phyloP scores from a whole-genome alignment of 2,329 filamentous ascomycete genomes.

The Microcyclosporella mali region DNA sequence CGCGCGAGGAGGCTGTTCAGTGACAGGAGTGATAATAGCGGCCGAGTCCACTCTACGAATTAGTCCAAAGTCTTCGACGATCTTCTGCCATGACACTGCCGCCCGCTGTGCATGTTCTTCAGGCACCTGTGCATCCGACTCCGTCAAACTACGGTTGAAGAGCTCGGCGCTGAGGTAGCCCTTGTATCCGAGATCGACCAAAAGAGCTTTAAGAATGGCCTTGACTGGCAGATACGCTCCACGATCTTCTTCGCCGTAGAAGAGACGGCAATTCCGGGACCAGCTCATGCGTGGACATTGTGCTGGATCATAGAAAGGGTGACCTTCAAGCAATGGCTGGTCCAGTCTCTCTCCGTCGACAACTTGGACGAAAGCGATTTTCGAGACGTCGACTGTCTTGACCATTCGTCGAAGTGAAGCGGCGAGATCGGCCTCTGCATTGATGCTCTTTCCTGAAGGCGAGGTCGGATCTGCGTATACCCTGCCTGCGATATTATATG shows the following conservation, averaged over 20 bases:
- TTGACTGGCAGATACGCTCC: slow-evolving; percentile 64
- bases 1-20: slow-evolving; percentile 15
- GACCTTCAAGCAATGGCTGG: slow-evolving; percentile 51
- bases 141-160: slow-evolving; percentile 56
- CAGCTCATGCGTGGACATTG: slow-evolving; percentile 67
- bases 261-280: slow-evolving; percentile 67
- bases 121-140: slow-evolving; percentile 48
- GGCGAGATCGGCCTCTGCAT: slow-evolving; percentile 51
- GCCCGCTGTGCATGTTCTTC: slow-evolving; percentile 51
- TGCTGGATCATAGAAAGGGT: slow-evolving; percentile 52
- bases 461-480: slow-evolving; percentile 64
- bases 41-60: background rate
- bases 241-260: slow-evolving; percentile 56
- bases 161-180: slow-evolving; percentile 69
- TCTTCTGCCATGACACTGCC: slow-evolving; percentile 46
- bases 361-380: slow-evolving; percentile 71
- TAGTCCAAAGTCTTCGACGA: slow-evolving; percentile 35
- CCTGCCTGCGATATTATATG: slow-evolving; percentile 67
- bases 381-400: slow-evolving; percentile 51
- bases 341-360: slow-evolving; percentile 64
- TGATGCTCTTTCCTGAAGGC: slow-evolving; percentile 44
- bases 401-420: slow-evolving; percentile 52
- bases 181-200: slow-evolving; percentile 58
- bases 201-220: slow-evolving; percentile 55
- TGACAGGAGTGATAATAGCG: background rate